Percentiles rank a stretch among this genome's conserved stretches.
phyloP scores from a whole-genome alignment of 2,329 filamentous ascomycete species.

The Dryadomyces quercivorus region DNA sequence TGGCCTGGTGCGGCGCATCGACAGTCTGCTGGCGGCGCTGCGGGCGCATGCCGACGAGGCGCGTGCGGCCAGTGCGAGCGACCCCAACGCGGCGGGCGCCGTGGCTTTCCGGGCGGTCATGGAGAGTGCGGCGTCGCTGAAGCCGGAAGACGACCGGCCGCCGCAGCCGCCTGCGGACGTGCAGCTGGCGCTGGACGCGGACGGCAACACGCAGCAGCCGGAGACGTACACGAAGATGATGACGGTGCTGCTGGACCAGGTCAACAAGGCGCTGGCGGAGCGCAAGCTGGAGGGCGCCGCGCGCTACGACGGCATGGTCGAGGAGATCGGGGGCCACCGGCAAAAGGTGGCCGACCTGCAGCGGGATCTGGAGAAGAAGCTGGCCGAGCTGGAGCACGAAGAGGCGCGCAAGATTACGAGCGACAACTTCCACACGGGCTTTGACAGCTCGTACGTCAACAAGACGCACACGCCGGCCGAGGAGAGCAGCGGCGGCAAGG shows the following conservation, averaged over 20 bases:
- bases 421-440: conserved; percentile 77
- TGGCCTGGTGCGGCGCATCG: conserved; percentile 74
- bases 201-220: conserved; percentile 53
- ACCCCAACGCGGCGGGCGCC: conserved; percentile 48
- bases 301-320: conserved; percentile 63
- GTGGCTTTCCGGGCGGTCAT: conserved; percentile 83
- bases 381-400: conserved; percentile 73
- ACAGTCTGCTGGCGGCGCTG: conserved; percentile 61
- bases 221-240: conserved; percentile 96
- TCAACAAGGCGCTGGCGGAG: conserved; percentile 73
- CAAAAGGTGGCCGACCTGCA: conserved; percentile 69
- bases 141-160: conserved; percentile 62
- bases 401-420: conserved; percentile 89
- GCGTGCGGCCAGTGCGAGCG: conserved; percentile 30
- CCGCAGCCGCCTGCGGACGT: conserved; percentile 67
- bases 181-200: conserved; percentile 69
- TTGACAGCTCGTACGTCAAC: conserved; percentile 72
- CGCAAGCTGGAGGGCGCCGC: conserved; percentile 31
- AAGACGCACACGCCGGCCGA: conserved; percentile 46
- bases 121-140: conserved; percentile 55
- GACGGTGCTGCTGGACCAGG: conserved; percentile 87
- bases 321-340: conserved; percentile 65
- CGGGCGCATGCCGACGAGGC: conserved; percentile 60
- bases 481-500: conserved; percentile 35
- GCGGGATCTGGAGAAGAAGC: conserved; percentile 57